Base-by-base conservation (phyloP, 768 basidiomycete genomes). In the Heimioporus sp. region DNA sequence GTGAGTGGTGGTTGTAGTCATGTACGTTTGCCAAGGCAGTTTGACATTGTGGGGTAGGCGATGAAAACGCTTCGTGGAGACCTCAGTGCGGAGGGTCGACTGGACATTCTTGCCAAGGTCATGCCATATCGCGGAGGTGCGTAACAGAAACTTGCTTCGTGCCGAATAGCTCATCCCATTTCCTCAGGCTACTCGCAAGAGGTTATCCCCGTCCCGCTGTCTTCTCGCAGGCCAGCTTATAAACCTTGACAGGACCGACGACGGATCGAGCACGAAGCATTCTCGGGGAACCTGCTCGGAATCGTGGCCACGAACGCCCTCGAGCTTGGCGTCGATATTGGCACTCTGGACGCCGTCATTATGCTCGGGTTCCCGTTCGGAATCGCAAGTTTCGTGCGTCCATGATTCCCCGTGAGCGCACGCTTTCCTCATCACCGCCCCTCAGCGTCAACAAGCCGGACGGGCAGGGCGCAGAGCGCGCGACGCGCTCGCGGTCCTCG, bases 271-370 rank as follows among this genome's bases (percentile, higher is more conserved):
- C 75, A 80, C 41, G 88, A 94, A 61, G 92, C 93, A 5, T 96
- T 96, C 63, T 82, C 85, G 1, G 91, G 92, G 3, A 77, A 81
- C 55, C 74, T 95, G 10, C 79, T 96, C 0, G 92, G 93, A 12
- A 87, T 95, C 41, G 78, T 96, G 32, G 89, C 92, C 0, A 96
- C 92, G 0, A 95, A 92, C 60, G 92, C 92, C 0, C 77, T 95
- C 12, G 93, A 96, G 67, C 80, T 95, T 8, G 92, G 92, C 13
- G 86, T 93, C n/a, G 91, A 94, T 60, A 93, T 94, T 34, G 92
- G 90, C 15, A 81, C 79, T n/a, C 67, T 94, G 46, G 93, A 95
- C 62, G 90, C 87, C 8, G 92, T 95, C 38, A 81, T 96, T 49
- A 90, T 92, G 80, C 79, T 93, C 28, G 90, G 90, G 1, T 92